phyloP scores from a whole-genome alignment of 345 rosid species.

The Pseudoturritis turrita region DNA sequence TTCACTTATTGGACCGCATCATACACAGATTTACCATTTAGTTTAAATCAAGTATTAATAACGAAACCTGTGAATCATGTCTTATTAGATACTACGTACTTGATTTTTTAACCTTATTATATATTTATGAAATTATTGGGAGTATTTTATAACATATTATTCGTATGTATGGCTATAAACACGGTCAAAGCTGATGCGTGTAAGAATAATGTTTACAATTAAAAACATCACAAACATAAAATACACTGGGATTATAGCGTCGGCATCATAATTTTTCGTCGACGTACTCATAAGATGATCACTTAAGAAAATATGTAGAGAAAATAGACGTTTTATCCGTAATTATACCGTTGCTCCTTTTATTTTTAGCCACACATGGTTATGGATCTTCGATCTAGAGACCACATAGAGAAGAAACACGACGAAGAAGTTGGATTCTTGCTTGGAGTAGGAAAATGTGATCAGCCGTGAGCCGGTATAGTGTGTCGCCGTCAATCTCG shows the following conservation, averaged over 20 bases:
- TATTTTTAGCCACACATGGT: not conserved
- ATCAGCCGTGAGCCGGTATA: slow-evolving; percentile 30
- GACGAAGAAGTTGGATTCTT: slow-evolving; percentile 33
- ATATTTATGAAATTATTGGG: too few relatives aligned
- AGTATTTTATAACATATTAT: not conserved
- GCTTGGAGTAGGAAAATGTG: slow-evolving; percentile 31
- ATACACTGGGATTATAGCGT: not conserved
- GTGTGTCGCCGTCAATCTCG: slow-evolving; percentile 21
- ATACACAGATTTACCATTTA: not conserved
- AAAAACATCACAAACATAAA: not conserved
- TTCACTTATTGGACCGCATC: not conserved
- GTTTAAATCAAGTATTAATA: not conserved
- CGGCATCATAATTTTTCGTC: not conserved
- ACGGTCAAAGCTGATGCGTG: slow-evolving; percentile 8
- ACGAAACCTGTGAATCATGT: not conserved
- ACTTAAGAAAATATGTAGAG: not conserved
- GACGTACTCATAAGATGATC: not conserved
- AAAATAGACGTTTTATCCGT: not conserved
- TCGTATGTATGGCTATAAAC: not conserved
- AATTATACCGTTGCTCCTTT: slow-evolving; percentile 5
- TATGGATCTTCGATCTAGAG: slow-evolving; percentile 13
- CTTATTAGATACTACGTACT: not conserved
- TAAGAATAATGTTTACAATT: not conserved
- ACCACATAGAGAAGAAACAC: slow-evolving; percentile 30
- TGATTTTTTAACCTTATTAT: not conserved